Base-by-base conservation (phyloP, 2,329 filamentous ascomycete species). In the Sclerotinia spermophila region DNA sequence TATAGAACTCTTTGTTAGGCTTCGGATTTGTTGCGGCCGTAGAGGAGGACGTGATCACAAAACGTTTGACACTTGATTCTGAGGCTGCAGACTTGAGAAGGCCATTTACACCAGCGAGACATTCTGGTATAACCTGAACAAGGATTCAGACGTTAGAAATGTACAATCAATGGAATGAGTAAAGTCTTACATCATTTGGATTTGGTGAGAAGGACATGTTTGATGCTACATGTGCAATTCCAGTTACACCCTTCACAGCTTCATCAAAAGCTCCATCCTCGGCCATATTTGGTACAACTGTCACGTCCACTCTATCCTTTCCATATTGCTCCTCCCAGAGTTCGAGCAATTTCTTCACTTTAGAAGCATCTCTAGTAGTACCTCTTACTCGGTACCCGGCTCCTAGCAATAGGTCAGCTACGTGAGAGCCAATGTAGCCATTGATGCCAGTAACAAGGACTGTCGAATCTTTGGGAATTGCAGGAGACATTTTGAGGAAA, bases 321-420 rank as follows among this genome's bases (percentile, higher is more conserved):
- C 79, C 80, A 69, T 81, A 79, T 24, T 78, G 74, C 33, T 79
- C 74, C 10, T 79, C 79, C n/a, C 80, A 80, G 0, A 75, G n/a
- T 4, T 44, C 53, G 1, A 65, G 66, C 19, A 82, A 61, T 78
- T 81, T 82, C 0, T 77, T 67, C 33, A 75, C 77, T 70, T 81
- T 83, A 3, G 76, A 73, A 0, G 71, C 42, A 55, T 79, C 74
- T 2, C 84, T 82, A 13, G 81, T 80, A 2, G 82, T 83, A 1
- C 83, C 84, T 11, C 83, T 81, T 21, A 86, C 84, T 10, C 78
- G 79, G 73, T 82, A 84, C 15, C 83, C 84, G 0, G 75, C 75
- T 2, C 74, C 67, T 1, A 84, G 77, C 15, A 83, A 75, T 62
- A 82, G 78, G 53, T 82, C 78, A 5, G 79, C 80, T 11, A 83